Evolutionary conservation across 768 basidiomycete genomes (phyloP), one percentile per base, ranked within the genome.

Genomic region (Thelephora ganbajun): DNA sequence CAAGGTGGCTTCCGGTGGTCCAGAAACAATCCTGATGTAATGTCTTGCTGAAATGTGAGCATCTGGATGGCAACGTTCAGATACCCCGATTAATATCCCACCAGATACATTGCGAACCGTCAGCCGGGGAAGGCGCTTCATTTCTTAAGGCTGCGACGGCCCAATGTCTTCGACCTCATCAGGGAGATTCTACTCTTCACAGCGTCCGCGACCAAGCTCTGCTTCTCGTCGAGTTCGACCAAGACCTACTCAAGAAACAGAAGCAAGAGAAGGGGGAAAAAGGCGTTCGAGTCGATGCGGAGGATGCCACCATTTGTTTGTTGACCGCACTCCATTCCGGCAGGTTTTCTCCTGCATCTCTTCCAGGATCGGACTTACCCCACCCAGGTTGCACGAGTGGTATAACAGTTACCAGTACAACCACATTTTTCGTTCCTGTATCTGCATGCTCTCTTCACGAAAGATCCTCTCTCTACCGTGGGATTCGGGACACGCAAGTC

Each of bases 281-380:
- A n/a, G 72, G 68, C 0, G 62, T 65, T 23, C 61, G 67, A 18
- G 61, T 60, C 5, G 59, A 64, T 18, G 63, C 68, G 26, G 65
- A 64, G 43, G 62, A 61, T 6, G 22, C 22, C 9, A 18, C 39
- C 39, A 66, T 30, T 58, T 99, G 47, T 72, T 99, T 22, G 92
- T 97, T 13, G 82, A 97, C 53, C 90, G 98, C 88, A 98, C 59
- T 94, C 94, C 12, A 97, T 99, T 58, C 91, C 93, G 3, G 94
- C 92, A 48, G 52, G 80, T 68, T 18, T 23, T 19, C 26, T 20
- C 11, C 2, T 14, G 19, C 23, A 30, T n/a, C n/a, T n/a, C 23
- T 48, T 30, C 22, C 30, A 22, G n/a, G 13, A n/a, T 35, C 7
- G 46, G 12, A 20, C 20, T 41, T 41, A 18, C 6, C 34, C 20